Conservation (phyloP, 371 early-diverging fungal species). For the Mucor ambiguus region DNA sequence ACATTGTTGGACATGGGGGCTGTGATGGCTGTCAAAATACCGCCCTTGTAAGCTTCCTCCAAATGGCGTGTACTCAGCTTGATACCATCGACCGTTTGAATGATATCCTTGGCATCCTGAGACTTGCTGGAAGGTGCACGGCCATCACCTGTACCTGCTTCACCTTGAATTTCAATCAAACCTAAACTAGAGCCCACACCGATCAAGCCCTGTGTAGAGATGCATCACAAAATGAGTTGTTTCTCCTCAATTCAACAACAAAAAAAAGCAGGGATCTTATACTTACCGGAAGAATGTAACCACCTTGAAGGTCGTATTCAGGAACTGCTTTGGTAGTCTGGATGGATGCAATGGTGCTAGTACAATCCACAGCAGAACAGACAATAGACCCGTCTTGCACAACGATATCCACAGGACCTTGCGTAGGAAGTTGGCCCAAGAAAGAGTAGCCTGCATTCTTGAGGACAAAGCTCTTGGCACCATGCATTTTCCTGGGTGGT, state of each 20-base stretch:
- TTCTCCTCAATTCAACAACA: no score
- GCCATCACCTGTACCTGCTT: conserved; percentile 58
- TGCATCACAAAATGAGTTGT: no score
- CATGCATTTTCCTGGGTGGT: background rate
- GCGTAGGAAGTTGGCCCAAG: conserved; percentile 12
- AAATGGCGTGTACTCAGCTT: conserved; percentile 57
- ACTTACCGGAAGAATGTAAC: conserved; percentile 38
- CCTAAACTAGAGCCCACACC: conserved; percentile 56
- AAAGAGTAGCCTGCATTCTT: conserved; percentile 46
- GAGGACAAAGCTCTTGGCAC: conserved; percentile 29
- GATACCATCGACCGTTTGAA: conserved; percentile 56
- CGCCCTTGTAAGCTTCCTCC: conserved; percentile 60
- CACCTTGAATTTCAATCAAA: conserved; percentile 53
- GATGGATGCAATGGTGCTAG: conserved; percentile 2
- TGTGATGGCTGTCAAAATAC: conserved; percentile 54
- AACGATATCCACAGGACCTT: conserved; percentile 38
- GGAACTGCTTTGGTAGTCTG: conserved; percentile 9
- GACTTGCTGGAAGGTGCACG: conserved; percentile 15
- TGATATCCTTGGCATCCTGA: conserved; percentile 30
- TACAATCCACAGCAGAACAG: conserved; percentile 49
- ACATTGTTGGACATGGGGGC: conserved; percentile 45
- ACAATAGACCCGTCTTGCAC: conserved; percentile 52
- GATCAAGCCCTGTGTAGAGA: conserved; percentile 26
- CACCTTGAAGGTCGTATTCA: conserved; percentile 41
- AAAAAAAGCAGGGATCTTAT: no score